Base-by-base conservation (phyloP, 2,329 filamentous ascomycete species). In the Xylaria sp. region DNA sequence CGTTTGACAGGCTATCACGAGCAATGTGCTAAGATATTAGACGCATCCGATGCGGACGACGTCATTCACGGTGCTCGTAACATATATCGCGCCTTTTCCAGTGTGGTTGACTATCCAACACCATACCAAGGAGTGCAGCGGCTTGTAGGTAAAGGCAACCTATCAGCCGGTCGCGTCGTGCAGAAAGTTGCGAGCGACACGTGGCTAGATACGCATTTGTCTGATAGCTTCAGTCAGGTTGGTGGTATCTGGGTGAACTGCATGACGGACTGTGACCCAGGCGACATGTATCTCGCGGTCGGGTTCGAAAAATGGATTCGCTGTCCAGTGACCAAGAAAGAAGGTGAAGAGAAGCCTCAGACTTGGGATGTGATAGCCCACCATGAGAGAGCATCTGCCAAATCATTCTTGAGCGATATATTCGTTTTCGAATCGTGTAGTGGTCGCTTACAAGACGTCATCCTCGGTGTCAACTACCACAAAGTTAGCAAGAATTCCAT, bases 181-280 rank as follows among this genome's bases (percentile, higher is more conserved):
- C 2, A 52, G 46, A 19, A 56, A 52, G 23, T 19, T 37, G 13
- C 25, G 40, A 6, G 27, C 44, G 9, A 10, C 17, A 11, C 41
- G 23, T 8, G 48, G 40, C 19, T 48, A 3, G 69, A 75, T 33
- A 31, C 64, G 0, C 63, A 61, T 7, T 60, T 75, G 19, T 47
- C 62, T 9, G 78, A 80, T 49, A 58, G 47, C 2, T 75, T 78
- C 60, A 65, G 73, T 33, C 78, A 79, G 60, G 70, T 78, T 0
- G 75, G 49, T n/a, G 77, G 77, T 3, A 69, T 79, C 2, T 78
- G 62, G 52, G 68, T 74, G 6, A 80, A 79, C 62, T 68, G 64
- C 58, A 74, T 79, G 74, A 70, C 70, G 0, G 70, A 76, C 7
- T 37, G 55, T 3, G 31, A 48, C 1, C 31, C 63, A 0, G 54